A percentile compares a stretch with the other conserved stretches of the same genome.
Evolutionary conservation across 768 basidiomycete species (phyloP).

Genomic region (Tylopilus rubrobrunneus): DNA sequence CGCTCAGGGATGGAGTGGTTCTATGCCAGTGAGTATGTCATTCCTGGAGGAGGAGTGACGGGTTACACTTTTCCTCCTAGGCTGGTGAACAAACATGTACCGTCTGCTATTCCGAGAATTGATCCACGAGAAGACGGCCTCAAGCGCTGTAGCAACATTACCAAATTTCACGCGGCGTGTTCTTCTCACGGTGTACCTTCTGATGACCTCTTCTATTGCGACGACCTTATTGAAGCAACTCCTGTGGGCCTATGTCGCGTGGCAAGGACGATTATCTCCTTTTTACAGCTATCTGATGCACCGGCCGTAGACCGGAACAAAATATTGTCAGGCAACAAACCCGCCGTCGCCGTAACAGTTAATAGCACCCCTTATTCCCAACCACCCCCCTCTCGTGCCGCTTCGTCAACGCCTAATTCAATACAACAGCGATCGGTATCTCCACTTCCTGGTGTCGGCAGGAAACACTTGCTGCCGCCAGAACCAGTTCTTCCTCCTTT

Average conservation of each 20-base stretch:
- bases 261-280: conserved; percentile 65
- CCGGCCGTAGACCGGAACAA: conserved; percentile 45
- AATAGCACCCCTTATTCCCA: conserved; percentile 37
- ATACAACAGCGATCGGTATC: conserved; percentile 36
- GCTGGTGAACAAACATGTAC: conserved; percentile 74
- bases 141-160: conserved; percentile 64
- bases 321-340: conserved; percentile 36
- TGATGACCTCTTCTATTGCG: conserved; percentile 62
- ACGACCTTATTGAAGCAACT: conserved; percentile 62
- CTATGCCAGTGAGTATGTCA: conserved; percentile 76
- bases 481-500: conserved; percentile 45
- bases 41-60: conserved; percentile 8
- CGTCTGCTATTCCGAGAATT: conserved; percentile 54
- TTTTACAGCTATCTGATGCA: conserved; percentile 60
- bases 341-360: conserved; percentile 18
- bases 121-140: conserved; percentile 66
- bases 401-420: conserved; percentile 64
- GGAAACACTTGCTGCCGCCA: conserved; percentile 52
- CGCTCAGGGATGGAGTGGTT: conserved; percentile 78
- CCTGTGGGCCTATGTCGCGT: conserved; percentile 66
- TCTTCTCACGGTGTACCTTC: conserved; percentile 59
- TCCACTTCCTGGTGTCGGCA: conserved; percentile 30
- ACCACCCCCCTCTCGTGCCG: conserved; percentile 37
- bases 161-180: conserved; percentile 75
- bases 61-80: conserved; percentile 34